Conservation (phyloP, 2,329 filamentous ascomycete species). For the Sporothrix humicola region DNA sequence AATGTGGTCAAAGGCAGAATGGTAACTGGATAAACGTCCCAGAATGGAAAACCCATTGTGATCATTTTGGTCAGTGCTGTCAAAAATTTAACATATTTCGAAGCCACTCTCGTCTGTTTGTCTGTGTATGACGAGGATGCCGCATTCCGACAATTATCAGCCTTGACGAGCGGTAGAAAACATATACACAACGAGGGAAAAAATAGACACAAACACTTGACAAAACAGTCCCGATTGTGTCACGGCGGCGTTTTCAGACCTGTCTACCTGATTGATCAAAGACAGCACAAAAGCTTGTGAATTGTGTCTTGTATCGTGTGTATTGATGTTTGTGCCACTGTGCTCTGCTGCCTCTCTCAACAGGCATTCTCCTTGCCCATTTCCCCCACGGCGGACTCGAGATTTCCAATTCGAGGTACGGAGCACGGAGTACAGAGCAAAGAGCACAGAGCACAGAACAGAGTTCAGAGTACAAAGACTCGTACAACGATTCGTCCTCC, state of each 20-base stretch:
- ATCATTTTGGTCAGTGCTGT: not conserved
- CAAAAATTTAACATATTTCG: no score
- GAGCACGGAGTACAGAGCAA: not conserved
- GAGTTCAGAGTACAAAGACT: not conserved
- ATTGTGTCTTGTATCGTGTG: not conserved
- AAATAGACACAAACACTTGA: not conserved
- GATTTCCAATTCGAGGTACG: not conserved
- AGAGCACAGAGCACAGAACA: not conserved
- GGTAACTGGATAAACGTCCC: not conserved
- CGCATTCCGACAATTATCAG: not conserved
- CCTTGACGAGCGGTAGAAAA: not conserved
- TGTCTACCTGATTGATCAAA: not conserved
- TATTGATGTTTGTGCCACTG: not conserved
- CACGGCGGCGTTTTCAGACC: not conserved
- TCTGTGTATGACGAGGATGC: not conserved
- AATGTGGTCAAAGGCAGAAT: not conserved
- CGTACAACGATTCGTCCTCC: conserved; percentile 6
- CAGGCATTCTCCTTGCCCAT: not conserved
- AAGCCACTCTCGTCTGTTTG: not conserved
- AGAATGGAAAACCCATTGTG: not conserved
- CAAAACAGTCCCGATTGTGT: not conserved
- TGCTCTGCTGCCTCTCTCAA: not conserved
- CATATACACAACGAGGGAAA: not conserved
- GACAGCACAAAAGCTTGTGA: not conserved
- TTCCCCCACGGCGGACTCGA: not conserved